Evolutionary conservation across 169 alveolate genomes (phyloP).

Genomic region (Plasmodium sp.): DNA sequence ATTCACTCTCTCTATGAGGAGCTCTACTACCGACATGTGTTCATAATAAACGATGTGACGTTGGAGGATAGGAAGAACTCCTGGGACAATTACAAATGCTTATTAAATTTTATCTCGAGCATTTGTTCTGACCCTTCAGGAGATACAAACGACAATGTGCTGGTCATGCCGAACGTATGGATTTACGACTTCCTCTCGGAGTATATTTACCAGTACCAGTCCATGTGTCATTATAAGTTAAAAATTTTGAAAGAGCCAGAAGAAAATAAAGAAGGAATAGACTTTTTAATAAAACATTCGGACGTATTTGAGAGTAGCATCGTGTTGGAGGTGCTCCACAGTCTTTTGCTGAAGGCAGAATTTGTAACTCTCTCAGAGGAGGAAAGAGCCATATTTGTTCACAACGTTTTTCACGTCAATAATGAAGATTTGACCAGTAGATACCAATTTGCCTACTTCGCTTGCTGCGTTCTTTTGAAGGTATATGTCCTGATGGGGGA

Average conservation of each 20-base stretch:
- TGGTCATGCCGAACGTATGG: constrained; percentile 88
- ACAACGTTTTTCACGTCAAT: constrained; percentile 11
- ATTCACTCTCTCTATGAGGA: constrained; percentile 88
- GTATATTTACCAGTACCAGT: constrained; percentile 88
- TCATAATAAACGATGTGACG: constrained; percentile 83
- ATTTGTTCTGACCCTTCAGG: constrained; percentile 75
- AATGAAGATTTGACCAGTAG: constrained; percentile 44
- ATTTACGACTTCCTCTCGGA: constrained; percentile 89
- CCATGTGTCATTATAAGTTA: constrained; percentile 79
- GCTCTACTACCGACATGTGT: constrained; percentile 88
- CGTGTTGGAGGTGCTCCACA: constrained; percentile 60
- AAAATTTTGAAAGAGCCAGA: constrained; percentile 46
- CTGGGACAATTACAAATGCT: constrained; percentile 87
- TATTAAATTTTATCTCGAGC: constrained; percentile 81
- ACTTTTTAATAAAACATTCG: constrained; percentile 43
- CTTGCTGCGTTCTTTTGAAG: constrained; percentile 64
- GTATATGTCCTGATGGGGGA: constrained; percentile 87
- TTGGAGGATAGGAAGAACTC: constrained; percentile 86
- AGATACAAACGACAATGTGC: constrained; percentile 70
- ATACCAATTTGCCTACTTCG: constrained; percentile 37
- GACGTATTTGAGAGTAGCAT: constrained; percentile 24
- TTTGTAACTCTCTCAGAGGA: constrained; percentile 24
- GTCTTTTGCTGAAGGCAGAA: constrained; percentile 49
- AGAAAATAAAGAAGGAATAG: constrained; percentile 73
- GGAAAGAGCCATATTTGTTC: constrained; percentile 18